Evolutionary conservation across 2,329 filamentous ascomycete species (phyloP).

Genomic region (Colletotrichum camelliae): DNA sequence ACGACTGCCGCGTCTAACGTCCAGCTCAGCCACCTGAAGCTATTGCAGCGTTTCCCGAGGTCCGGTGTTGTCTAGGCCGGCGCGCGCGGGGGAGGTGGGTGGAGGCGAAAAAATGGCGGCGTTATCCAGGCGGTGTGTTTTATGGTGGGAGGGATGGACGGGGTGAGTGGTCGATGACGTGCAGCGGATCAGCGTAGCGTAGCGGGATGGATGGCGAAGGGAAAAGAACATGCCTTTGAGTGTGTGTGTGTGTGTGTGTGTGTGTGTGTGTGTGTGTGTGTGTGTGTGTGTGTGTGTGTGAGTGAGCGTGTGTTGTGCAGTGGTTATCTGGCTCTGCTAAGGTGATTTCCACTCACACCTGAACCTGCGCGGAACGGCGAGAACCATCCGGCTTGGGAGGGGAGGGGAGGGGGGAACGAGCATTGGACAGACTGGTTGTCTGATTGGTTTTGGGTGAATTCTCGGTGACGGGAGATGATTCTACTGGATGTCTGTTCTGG

Average conservation of each 20-base stretch:
- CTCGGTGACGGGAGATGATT: not conserved
- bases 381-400: not conserved
- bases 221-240: not conserved
- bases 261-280: not conserved
- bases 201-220: not conserved
- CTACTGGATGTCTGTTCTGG: not conserved
- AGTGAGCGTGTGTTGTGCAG: not conserved
- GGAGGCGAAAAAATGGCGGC: not conserved
- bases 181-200: slow-evolving; percentile 2
- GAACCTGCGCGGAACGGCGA: not conserved
- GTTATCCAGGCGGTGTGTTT: slow-evolving; percentile 6
- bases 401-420: not conserved
- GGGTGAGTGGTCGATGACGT: slow-evolving; percentile 3
- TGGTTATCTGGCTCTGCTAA: not conserved
- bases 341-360: not conserved
- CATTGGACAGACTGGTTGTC: not conserved
- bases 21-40: not conserved
- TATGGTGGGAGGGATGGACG: not conserved
- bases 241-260: not conserved
- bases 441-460: not conserved
- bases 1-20: not conserved
- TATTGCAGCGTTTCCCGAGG: not conserved
- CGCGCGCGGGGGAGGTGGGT: not conserved
- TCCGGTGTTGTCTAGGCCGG: not conserved
- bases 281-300: not conserved